phyloP scores from a whole-genome alignment of 2,329 filamentous ascomycete species.

The Ustilaginoidea virens region DNA sequence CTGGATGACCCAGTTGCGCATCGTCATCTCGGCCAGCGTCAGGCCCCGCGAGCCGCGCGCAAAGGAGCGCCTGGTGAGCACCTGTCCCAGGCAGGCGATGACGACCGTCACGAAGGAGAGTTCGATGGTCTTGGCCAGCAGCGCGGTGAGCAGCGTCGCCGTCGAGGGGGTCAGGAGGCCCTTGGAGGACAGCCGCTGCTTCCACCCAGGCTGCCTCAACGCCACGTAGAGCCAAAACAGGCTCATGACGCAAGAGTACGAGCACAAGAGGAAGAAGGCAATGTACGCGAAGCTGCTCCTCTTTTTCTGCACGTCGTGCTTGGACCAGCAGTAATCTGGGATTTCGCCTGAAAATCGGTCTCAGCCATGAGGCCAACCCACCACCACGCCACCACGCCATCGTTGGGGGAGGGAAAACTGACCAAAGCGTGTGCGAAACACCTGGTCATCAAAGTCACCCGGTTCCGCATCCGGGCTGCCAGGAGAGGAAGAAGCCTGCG shows the following conservation, averaged over 20 bases:
- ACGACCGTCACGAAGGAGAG: conserved; percentile 65
- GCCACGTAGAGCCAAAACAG: conserved; percentile 50
- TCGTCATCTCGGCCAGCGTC: conserved; percentile 61
- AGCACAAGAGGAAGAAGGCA: conserved; percentile 29
- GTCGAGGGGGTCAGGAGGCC: conserved; percentile 42
- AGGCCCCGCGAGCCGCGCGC: conserved; percentile 45
- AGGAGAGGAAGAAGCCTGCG: too few species aligned
- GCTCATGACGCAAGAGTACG: conserved; percentile 51
- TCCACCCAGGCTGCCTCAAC: conserved; percentile 46
- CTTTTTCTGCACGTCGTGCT: conserved; percentile 14
- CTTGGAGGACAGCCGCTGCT: conserved; percentile 35
- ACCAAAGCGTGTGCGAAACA: too few species aligned
- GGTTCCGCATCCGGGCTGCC: too few species aligned
- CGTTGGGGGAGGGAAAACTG: too few species aligned
- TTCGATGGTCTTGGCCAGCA: conserved; percentile 65
- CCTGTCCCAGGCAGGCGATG: conserved; percentile 59
- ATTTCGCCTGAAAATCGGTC: conserved; percentile 8
- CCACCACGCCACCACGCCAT: too few species aligned
- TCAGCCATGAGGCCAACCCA: too few species aligned
- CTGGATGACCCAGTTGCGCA: conserved; percentile 61
- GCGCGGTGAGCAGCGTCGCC: conserved; percentile 50
- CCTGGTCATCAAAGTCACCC: too few species aligned
- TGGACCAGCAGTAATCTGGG: conserved; percentile 18
- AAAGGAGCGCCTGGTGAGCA: conserved; percentile 54
- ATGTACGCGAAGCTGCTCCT: conserved; percentile 32